Percentiles rank a stretch among this genome's conserved stretches.
phyloP scores from a whole-genome alignment of 2,329 filamentous ascomycete species.

The Fusarium graminum region DNA sequence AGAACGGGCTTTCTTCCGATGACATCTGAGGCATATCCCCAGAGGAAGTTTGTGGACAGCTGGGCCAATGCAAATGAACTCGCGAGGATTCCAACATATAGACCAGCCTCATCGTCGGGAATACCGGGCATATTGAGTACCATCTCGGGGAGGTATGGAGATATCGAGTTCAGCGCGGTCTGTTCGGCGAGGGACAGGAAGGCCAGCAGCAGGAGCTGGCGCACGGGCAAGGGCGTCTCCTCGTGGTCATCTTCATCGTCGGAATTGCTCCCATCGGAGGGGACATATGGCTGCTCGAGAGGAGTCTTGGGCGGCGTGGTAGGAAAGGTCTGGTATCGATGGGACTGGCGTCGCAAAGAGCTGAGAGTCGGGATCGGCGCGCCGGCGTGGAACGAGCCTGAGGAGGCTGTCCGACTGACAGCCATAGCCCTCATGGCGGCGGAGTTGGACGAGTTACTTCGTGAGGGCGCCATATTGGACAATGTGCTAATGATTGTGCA shows the following conservation, averaged over 20 bases:
- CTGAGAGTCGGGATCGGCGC: slow-evolving; percentile 60
- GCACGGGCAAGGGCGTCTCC: slow-evolving; percentile 82
- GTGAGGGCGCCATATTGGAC: slow-evolving; percentile 41
- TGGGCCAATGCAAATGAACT: slow-evolving; percentile 94
- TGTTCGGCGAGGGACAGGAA: slow-evolving; percentile 93
- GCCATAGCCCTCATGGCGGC: slow-evolving; percentile 24
- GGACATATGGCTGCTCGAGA: slow-evolving; percentile 60
- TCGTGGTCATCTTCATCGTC: slow-evolving; percentile 56
- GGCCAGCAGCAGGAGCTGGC: slow-evolving; percentile 86
- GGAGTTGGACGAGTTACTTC: slow-evolving; percentile 19
- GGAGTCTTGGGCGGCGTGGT: slow-evolving; percentile 78
- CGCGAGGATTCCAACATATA: slow-evolving; percentile 92
- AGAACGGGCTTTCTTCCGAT: slow-evolving; percentile 81
- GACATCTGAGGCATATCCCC: slow-evolving; percentile 71
- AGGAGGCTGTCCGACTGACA: slow-evolving; percentile 50
- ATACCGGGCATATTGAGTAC: slow-evolving; percentile 86
- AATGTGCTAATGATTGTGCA: background rate
- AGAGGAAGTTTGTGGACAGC: slow-evolving; percentile 84
- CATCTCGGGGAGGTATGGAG: slow-evolving; percentile 95
- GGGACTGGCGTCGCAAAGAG: slow-evolving; percentile 56
- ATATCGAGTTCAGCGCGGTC: slow-evolving; percentile 96
- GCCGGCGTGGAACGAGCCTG: slow-evolving; percentile 66
- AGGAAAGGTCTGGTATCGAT: slow-evolving; percentile 86
- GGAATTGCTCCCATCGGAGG: slow-evolving; percentile 46
- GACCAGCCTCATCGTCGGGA: slow-evolving; percentile 75